Evolutionary conservation across 176 grass and related monocot species (phyloP).

Genomic region (Oryza nivara): DNA sequence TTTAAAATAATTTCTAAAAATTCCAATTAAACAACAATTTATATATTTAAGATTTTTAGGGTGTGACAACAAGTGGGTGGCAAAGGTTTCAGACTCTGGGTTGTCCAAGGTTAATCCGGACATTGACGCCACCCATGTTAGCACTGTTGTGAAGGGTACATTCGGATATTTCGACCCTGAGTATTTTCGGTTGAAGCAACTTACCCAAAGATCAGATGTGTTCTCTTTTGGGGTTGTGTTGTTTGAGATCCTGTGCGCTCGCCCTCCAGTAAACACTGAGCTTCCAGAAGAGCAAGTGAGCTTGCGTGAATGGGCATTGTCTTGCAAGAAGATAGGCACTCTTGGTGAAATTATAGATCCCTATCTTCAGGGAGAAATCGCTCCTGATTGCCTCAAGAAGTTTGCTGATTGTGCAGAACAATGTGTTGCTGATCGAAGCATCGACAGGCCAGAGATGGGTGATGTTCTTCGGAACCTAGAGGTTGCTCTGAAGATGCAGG

Average conservation of each 20-base stretch:
- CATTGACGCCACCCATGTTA: conserved; percentile 33
- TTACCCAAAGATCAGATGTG: conserved; percentile 48
- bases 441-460: conserved; percentile 62
- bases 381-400: too few species aligned
- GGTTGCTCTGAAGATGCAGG: conserved; percentile 73
- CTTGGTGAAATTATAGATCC: conserved; percentile 11
- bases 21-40: too few species aligned
- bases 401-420: conserved; percentile 45
- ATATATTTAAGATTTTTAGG: too few species aligned
- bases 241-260: conserved; percentile 45
- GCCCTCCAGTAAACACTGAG: conserved; percentile 18
- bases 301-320: conserved; percentile 44
- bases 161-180: conserved; percentile 53
- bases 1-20: too few species aligned
- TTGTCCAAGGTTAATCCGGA: conserved; percentile 15
- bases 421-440: conserved; percentile 61
- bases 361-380: background rate
- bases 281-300: conserved; percentile 47
- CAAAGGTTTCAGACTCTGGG: conserved; percentile 47
- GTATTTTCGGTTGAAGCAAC: conserved; percentile 37
- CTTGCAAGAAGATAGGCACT: background rate
- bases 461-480: conserved; percentile 79
- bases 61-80: conserved; percentile 53
- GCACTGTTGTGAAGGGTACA: conserved; percentile 53
- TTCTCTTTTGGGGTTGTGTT: conserved; percentile 56